A percentile compares a stretch with the other conserved stretches of the same genome.
These are phyloP conservation scores for Trypanosoma brucei DNA, from an alignment of 208 protist genomes.

Conservation along the genomic window DNA sequence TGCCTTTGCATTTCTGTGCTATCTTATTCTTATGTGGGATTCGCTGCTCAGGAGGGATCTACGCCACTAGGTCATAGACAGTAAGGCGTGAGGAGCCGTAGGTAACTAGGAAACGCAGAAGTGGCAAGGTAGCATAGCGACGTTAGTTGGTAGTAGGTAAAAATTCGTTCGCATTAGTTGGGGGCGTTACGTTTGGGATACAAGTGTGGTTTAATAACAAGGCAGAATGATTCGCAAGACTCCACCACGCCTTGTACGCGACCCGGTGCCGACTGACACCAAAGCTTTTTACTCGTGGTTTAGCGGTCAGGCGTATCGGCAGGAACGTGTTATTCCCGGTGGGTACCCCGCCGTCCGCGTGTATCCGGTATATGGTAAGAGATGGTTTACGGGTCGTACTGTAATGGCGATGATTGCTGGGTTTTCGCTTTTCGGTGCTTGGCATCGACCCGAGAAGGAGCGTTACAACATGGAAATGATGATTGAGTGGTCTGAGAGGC, in stretches of 20 bases:
- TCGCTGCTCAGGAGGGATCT: no score
- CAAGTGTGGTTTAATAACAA: neutral
- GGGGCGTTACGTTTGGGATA: neutral
- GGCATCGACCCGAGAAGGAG: slow-evolving; percentile 80
- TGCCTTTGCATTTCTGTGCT: no score
- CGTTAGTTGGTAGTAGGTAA: no score
- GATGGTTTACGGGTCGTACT: slow-evolving; percentile 85
- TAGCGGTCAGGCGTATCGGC: slow-evolving; percentile 86
- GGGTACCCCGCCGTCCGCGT: slow-evolving; percentile 83
- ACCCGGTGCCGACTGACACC: slow-evolving; percentile 83
- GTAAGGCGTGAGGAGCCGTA: no score
- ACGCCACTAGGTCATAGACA: no score
- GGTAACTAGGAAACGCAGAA: no score
- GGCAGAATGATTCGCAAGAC: slow-evolving; percentile 52
- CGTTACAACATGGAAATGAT: slow-evolving; percentile 90
- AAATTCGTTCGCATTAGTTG: neutral
- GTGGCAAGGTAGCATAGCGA: no score
- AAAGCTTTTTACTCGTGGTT: slow-evolving; percentile 90
- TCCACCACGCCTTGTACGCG: slow-evolving; percentile 53
- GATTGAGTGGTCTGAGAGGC: slow-evolving; percentile 81
- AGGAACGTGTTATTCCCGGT: slow-evolving; percentile 83
- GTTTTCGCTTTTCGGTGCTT: slow-evolving; percentile 83
- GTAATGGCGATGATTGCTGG: slow-evolving; percentile 80
- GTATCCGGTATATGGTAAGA: slow-evolving; percentile 89
- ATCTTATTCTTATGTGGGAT: no score